Base-by-base conservation (phyloP, 495 filamentous ascomycete species). In the Xylaria sp. region DNA sequence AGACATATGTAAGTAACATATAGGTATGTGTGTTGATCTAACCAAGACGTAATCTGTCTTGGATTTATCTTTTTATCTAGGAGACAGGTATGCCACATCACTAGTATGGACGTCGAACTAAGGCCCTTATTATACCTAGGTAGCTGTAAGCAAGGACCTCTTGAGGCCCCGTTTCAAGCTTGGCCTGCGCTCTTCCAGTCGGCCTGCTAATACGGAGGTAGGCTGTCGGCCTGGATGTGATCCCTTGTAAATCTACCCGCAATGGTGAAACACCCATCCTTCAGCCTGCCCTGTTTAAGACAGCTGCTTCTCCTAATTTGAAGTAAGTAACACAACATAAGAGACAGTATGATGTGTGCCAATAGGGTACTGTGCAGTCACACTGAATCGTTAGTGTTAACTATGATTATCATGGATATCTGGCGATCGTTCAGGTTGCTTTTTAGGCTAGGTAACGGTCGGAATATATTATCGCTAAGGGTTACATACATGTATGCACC, bases 231-330 rank as follows among this genome's bases (percentile, higher is more conserved):
- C 29, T 43, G 62, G 62, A 35, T 35, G 9, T 0, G 0, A 43
- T 52, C 5, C 66, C 52, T 40, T 59, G 66, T 48, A 19, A 33
- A 55, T 29, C 33, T n/a, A 58, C 29, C 52, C 21, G 37, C 37
- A 37, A 68, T 68, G 66, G 66, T 68, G 66, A 68, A 68, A 68
- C 66, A 48, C 53, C 26, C 24, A 65, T 33, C 44, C 35, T 68
- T 48, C 40, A 59, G 53, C 66, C 52, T 67, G 65, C 65, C 65
- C n/a, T 41, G 8, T 53, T 67, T 57, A 17, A 67, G 64, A 53
- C 35, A 59, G 24, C 29, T 46, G 33, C 14, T 41, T 33, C 4
- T 53, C 37, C 48, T n/a, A 68, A 33, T 48, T 21, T 11, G 7
- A 21, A n/a, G 57, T 21, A n/a, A n/a, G n/a, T n/a, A 58, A 29